Evolutionary conservation across 345 rosid species (phyloP), one percentile per base, ranked within the genome.

Genomic region (Eucalyptus fibrosa): DNA sequence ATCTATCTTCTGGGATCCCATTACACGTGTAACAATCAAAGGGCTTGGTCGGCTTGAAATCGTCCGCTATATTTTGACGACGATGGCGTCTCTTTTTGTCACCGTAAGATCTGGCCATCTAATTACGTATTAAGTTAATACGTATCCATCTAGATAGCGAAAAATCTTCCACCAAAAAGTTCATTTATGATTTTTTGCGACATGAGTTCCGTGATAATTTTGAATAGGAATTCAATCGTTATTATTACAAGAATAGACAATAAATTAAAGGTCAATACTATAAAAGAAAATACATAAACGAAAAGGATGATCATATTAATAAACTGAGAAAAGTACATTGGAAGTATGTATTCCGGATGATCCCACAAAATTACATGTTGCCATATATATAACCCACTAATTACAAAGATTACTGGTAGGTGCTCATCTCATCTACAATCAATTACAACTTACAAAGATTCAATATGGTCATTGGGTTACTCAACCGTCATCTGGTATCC

Each of bases 401-500:
- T 24, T 56, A 56, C 6, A 56, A 56, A 56, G 30, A 24, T 56
- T 56, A 56, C 28, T 0, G 0, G 3, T 56, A 23, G 62, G 28
- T 0, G 14, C 13, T 56, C 30, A 24, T 24, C 62, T 10, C 30
- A 56, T 56, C 30, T 18, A 56, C 12, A 56, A 24, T 19, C 62
- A 24, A 23, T 56, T 24, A 56, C 13, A 56, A 56, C 30, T 24
- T 24, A 23, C 62, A 23, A 9, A 56, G 13, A 9, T 24, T 5
- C 30, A 4, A 24, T 24, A 56, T 56, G 3, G 7, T 30, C 7
- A 23, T 56, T 56, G 13, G 62, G 13, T 56, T 56, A 56, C 6
- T 56, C 3, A 24, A 56, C 13, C 3, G 2, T 56, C 30, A 56
- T 28, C 1, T 4, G 3, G 1, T 23, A 23, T 56, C 13, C 2